Percentiles rank a stretch among this genome's conserved stretches.
Evolutionary conservation across 441 rosid species (phyloP).

Genomic region (Francoa sonchifolia): DNA sequence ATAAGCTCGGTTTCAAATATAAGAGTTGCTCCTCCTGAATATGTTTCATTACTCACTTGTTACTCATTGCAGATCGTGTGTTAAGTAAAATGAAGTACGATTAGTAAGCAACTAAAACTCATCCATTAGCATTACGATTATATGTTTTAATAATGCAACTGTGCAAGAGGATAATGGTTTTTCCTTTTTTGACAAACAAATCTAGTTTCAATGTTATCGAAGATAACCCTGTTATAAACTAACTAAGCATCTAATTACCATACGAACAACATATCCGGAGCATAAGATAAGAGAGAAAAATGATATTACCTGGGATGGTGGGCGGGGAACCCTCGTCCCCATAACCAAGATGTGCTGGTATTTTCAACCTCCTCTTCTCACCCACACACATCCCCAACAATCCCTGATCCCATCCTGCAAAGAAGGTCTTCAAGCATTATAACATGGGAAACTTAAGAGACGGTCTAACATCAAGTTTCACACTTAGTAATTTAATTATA

Average conservation of each 20-base stretch:
- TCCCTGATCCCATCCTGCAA: slow-evolving; percentile 95
- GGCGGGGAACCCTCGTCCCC: slow-evolving; percentile 84
- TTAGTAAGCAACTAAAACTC: slow-evolving; percentile 2
- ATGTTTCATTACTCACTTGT: slow-evolving; percentile 12
- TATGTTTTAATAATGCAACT: no score
- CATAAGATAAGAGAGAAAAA: background rate
- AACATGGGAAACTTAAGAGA: background rate
- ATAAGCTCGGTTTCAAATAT: slow-evolving; percentile 83
- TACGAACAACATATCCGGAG: background rate
- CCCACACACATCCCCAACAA: slow-evolving; percentile 71
- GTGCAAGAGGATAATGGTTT: no score
- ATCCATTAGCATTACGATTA: no score
- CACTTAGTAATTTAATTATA: no score
- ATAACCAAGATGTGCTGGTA: slow-evolving; percentile 83
- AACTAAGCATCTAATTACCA: background rate
- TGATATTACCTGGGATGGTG: slow-evolving; percentile 58
- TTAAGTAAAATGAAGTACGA: no score
- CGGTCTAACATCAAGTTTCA: background rate
- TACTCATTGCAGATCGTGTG: no score
- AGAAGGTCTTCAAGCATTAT: slow-evolving; percentile 5
- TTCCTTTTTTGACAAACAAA: background rate
- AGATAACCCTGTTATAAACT: background rate
- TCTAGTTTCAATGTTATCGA: no score
- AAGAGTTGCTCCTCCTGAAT: slow-evolving; percentile 88
- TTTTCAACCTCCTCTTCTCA: slow-evolving; percentile 83